Percentiles rank a stretch among this genome's conserved stretches.
phyloP scores from a whole-genome alignment of 176 grass and related monocot genomes.

The Eragrostis nindensis region DNA sequence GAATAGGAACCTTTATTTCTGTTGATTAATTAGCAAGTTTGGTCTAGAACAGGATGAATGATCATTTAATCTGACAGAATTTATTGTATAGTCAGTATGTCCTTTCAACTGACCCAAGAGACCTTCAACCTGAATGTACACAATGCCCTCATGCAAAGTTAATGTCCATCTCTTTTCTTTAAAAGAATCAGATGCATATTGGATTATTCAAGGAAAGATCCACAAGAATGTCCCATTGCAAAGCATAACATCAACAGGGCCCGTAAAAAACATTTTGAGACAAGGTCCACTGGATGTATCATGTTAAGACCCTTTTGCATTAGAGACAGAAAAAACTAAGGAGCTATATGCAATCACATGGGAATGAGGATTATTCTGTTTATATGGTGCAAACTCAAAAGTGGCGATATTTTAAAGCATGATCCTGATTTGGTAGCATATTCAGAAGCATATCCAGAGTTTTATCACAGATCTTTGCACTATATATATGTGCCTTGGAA shows the following conservation, averaged over 20 bases:
- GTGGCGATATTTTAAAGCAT: conserved; percentile 5
- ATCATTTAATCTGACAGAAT: not conserved
- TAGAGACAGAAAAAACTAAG: conserved; percentile 3
- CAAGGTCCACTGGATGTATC: not conserved
- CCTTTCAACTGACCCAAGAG: conserved; percentile 15
- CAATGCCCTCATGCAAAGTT: conserved; percentile 5
- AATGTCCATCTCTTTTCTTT: not conserved
- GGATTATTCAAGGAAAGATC: conserved; percentile 38
- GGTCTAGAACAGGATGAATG: not conserved
- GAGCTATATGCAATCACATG: not conserved
- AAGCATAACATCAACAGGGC: conserved; percentile 2
- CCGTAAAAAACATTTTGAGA: not conserved
- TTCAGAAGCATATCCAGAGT: conserved; percentile 42
- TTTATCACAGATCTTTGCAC: not conserved
- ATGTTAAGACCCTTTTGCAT: not conserved
- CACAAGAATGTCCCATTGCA: conserved; percentile 44
- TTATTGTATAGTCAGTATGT: not conserved
- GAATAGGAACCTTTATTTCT: not conserved
- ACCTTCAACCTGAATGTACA: not conserved
- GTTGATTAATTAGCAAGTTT: no score
- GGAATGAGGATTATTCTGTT: not conserved
- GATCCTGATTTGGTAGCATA: conserved; percentile 25
- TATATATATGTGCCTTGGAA: conserved; percentile 18
- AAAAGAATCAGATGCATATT: conserved; percentile 34
- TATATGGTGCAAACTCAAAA: conserved; percentile 25